Evolutionary conservation across 148 eudicot genomes (phyloP).

Genomic region (Chenopodium quinoa): DNA sequence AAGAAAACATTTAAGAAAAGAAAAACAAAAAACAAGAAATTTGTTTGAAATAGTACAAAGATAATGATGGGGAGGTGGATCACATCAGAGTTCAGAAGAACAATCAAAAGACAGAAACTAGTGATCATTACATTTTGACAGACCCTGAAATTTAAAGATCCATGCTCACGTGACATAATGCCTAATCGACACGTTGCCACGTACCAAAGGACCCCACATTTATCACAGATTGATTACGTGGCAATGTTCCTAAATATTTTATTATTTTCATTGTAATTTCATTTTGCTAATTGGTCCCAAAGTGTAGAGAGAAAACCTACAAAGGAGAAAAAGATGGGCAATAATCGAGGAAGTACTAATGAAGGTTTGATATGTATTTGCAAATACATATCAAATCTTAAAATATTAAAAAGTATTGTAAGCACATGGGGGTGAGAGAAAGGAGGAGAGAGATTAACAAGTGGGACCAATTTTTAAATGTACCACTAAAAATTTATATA

Average conservation of each 20-base stretch:
- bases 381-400: no score
- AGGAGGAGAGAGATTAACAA: no score
- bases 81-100: background rate
- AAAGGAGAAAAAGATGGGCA: background rate
- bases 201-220: background rate
- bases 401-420: no score
- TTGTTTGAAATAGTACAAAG: background rate
- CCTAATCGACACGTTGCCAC: background rate
- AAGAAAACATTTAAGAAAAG: background rate
- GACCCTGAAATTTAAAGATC: no score
- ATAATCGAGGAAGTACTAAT: no score
- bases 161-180: conserved; percentile 17
- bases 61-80: background rate
- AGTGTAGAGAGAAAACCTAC: background rate
- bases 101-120: conserved; percentile 12
- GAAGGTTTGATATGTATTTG: no score
- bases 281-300: conserved; percentile 1
- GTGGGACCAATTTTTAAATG: no score
- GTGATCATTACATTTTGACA: background rate
- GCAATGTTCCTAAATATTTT: background rate
- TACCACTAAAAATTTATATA: no score
- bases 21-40: background rate
- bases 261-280: background rate
- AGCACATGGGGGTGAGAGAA: no score
- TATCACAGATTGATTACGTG: background rate